Conservation (phyloP, 257 asterid genomes). For the Nicotiana attenuata region DNA sequence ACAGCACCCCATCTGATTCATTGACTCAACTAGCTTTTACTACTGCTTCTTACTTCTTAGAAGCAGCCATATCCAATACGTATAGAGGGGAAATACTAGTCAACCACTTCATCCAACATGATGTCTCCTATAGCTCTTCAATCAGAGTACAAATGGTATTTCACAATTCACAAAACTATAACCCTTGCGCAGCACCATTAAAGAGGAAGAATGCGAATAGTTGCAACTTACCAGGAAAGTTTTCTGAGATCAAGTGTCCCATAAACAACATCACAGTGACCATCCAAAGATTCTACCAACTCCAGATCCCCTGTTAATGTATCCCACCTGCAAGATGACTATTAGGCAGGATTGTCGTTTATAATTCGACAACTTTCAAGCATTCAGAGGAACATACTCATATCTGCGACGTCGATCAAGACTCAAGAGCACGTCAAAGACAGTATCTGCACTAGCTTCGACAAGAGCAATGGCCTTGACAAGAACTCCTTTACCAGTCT, state of each 20-base stretch:
- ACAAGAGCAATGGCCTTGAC: constrained; percentile 96
- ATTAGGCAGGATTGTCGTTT: constrained; percentile 23
- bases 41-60: constrained; percentile 5
- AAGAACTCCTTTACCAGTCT: constrained; percentile 76
- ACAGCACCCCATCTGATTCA: neutral
- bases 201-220: neutral
- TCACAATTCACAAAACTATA: neutral
- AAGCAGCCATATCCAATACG: neutral
- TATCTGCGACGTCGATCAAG: constrained; percentile 77
- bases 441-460: constrained; percentile 91
- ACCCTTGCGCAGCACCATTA: neutral
- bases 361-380: constrained; percentile 12
- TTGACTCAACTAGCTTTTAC: neutral
- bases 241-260: constrained; percentile 81
- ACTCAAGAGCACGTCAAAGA: constrained; percentile 73
- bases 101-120: neutral
- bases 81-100: neutral
- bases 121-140: neutral
- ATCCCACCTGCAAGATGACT: constrained; percentile 82
- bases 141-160: neutral
- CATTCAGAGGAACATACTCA: constrained; percentile 51
- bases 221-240: constrained; percentile 57
- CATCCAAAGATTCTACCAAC: constrained; percentile 70
- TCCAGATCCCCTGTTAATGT: constrained; percentile 87
- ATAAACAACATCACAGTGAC: constrained; percentile 85